phyloP scores from a whole-genome alignment of 352 stramenopile species.

The Blastocystis sp. region DNA sequence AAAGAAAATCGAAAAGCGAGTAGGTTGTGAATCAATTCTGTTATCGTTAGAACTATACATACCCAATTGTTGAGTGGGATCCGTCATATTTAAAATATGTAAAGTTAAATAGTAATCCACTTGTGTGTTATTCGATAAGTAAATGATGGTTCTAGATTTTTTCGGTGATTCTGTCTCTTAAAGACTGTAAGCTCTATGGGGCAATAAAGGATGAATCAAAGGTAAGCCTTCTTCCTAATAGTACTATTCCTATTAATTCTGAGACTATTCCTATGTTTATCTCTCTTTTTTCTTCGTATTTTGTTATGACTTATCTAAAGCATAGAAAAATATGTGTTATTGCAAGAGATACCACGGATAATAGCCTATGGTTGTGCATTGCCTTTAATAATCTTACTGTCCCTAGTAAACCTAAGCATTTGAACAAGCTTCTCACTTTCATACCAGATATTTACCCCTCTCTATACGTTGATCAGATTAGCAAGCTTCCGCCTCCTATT shows the following conservation, averaged over 20 bases:
- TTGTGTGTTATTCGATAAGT: no score
- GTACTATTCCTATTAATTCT: neutral
- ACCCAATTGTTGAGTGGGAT: neutral
- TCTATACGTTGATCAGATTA: neutral
- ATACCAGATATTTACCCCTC: neutral
- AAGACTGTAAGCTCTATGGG: no score
- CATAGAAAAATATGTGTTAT: neutral
- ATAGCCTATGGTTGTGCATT: neutral
- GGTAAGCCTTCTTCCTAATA: no score
- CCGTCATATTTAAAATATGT: neutral
- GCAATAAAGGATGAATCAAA: no score
- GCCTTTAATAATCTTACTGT: neutral
- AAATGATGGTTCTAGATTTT: no score
- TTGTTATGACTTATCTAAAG: neutral
- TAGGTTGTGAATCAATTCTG: neutral
- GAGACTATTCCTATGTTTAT: neutral
- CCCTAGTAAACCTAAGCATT: neutral
- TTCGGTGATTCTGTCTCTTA: no score
- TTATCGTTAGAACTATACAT: neutral
- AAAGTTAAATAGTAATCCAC: neutral
- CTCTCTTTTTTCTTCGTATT: neutral
- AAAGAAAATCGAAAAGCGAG: neutral
- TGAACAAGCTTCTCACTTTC: neutral
- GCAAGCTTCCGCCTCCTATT: neutral
- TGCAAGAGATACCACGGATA: neutral